A percentile compares a stretch with the other conserved stretches of the same genome.
Evolutionary conservation across 345 rosid species (phyloP).

Genomic region (Mallotus nudiflorus): DNA sequence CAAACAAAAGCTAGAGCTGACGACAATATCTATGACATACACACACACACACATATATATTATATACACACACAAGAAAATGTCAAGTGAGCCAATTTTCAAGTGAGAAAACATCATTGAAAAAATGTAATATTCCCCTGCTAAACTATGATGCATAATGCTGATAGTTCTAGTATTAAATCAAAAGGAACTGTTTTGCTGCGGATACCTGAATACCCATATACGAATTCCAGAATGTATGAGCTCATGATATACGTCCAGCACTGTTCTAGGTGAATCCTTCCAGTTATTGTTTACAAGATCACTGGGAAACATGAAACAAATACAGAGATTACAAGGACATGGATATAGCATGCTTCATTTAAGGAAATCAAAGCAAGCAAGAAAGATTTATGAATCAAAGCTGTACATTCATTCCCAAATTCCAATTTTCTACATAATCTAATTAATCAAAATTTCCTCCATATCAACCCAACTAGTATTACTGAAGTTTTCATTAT

Average conservation of each 20-base stretch:
- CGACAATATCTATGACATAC: not conserved
- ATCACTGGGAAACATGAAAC: slow-evolving; percentile 42
- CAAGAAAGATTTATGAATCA: slow-evolving; percentile 1
- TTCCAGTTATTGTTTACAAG: slow-evolving; percentile 54
- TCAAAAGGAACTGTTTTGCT: not conserved
- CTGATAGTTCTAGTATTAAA: not conserved
- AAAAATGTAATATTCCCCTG: not conserved
- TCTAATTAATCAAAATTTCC: not conserved
- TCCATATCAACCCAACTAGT: too few species aligned
- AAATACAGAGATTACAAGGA: not conserved
- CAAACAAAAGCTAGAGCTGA: not conserved
- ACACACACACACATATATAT: not conserved
- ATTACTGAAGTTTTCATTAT: too few species aligned
- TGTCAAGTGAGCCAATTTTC: not conserved
- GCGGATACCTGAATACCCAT: slow-evolving; percentile 87
- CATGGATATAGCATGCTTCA: not conserved
- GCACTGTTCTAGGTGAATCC: slow-evolving; percentile 65
- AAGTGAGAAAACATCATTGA: not conserved
- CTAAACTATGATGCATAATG: not conserved
- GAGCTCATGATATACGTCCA: slow-evolving; percentile 78
- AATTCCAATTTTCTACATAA: not conserved
- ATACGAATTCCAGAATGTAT: slow-evolving; percentile 72
- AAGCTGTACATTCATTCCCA: not conserved
- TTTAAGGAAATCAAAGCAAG: not conserved
- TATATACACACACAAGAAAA: not conserved